Percentiles rank a stretch among this genome's conserved stretches.
Conservation (phyloP, 2,329 filamentous ascomycete genomes). For the Botryotinia narcissicola region DNA sequence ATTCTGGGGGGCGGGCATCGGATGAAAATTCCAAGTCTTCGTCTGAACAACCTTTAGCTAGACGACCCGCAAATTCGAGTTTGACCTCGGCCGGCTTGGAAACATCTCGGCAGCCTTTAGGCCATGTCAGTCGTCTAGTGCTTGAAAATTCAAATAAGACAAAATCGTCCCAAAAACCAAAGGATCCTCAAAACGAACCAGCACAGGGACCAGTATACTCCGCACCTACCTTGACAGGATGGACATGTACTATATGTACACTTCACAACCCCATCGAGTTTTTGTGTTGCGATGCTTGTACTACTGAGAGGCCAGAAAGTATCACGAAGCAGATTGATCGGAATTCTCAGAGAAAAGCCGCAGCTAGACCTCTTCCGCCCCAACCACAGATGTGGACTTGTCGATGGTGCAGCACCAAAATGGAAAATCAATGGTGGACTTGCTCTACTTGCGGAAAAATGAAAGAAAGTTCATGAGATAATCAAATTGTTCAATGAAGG, state of each 20-base stretch:
- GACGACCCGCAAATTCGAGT: slow-evolving; percentile 20
- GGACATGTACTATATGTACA: slow-evolving; percentile 57
- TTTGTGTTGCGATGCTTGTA: slow-evolving; percentile 57
- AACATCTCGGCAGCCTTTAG: slow-evolving; percentile 12
- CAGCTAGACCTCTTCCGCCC: slow-evolving; percentile 21
- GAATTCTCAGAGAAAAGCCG: slow-evolving; percentile 14
- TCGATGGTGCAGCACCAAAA: slow-evolving; percentile 48
- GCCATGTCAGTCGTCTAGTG: slow-evolving; percentile 35
- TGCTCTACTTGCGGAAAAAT: slow-evolving; percentile 55
- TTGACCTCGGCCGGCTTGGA: background rate
- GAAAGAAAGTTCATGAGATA: slow-evolving; percentile 48
- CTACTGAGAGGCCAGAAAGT: slow-evolving; percentile 43
- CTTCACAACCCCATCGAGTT: slow-evolving; percentile 52
- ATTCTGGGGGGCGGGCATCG: slow-evolving; percentile 18
- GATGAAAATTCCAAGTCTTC: background rate
- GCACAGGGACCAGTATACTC: slow-evolving; percentile 15
- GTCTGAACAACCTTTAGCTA: slow-evolving; percentile 18
- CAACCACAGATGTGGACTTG: slow-evolving; percentile 48
- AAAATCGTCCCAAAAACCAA: slow-evolving; percentile 23
- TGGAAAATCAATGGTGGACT: slow-evolving; percentile 57
- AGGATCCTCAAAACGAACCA: slow-evolving; percentile 16
- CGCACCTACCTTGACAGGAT: slow-evolving; percentile 44
- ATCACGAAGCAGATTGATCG: slow-evolving; percentile 31
- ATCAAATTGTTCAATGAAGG: background rate
- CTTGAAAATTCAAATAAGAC: slow-evolving; percentile 27